Base-by-base conservation (phyloP, 352 stramenopile species). In the Globisporangium sylvaticum region DNA sequence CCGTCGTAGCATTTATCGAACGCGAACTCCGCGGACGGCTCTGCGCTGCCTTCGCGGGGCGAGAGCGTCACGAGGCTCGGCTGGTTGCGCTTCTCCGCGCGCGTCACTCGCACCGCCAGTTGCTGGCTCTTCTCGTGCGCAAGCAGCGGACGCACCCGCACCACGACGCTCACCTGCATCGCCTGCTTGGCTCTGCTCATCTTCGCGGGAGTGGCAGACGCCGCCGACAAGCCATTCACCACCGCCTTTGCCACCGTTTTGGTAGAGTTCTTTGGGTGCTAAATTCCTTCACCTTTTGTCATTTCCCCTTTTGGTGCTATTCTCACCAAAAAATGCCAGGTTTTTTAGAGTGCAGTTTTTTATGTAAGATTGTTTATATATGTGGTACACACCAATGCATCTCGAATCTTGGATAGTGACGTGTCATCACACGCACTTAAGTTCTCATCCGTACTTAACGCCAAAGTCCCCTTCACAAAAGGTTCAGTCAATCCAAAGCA, bases 1-100 rank as follows among this genome's bases (percentile, higher is more conserved):
- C 67, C 67, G 27, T 79, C 77, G 64, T 84, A 84, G 73, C 77
- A 83, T 32, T 78, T 79, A 0, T 82, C 73, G 29, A 82, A 79
- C 8, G 62, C 58, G 55, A 81, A 83, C 18, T 67, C 62, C 24
- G 39, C 24, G 1, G 55, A 12, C 10, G 42, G 66, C 12, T 64
- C 37, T 4, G 29, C 15, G 32, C 31, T 57, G 24, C 39, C 59
- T 29, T 62, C 53, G 32, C 62, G 37, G 4, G 50, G 31, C 14
- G 55, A 53, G n/a, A 79, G 37, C 37, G 68, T 60, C 22, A 58
- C 46, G 31, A 73, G 64, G 31, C 69, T 70, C 39, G 64, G 31
- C 22, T 65, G 65, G 48, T 34, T 58, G 46, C 70, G 48, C 42
- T 67, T 58, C 20, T 53, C 46, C 6, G 25, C 6, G 22, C 69